phyloP scores from a whole-genome alignment of 2,329 filamentous ascomycete species.

The Rhexocercosporidium sp. region DNA sequence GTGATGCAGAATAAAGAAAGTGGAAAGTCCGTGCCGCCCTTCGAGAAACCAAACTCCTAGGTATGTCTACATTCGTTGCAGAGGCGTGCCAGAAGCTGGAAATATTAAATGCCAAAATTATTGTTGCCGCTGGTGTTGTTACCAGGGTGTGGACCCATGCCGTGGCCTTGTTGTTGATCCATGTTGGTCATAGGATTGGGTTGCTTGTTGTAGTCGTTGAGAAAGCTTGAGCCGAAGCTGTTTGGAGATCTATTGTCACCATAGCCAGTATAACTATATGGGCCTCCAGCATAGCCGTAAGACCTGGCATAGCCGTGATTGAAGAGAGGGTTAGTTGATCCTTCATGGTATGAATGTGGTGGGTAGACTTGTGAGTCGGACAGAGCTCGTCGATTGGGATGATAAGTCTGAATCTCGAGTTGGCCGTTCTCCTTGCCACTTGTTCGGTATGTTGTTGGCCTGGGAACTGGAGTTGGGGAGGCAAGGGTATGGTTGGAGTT shows the following conservation, averaged over 20 bases:
- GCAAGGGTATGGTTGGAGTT: constrained; percentile 18
- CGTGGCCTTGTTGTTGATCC: constrained; percentile 17
- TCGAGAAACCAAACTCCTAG: constrained; percentile 14
- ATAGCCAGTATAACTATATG: constrained; percentile 17
- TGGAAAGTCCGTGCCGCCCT: not conserved
- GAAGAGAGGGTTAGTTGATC: constrained; percentile 39
- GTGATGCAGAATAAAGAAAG: not conserved
- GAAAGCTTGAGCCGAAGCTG: constrained; percentile 7
- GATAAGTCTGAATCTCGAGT: constrained; percentile 22
- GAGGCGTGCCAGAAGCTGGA: not conserved
- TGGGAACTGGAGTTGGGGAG: constrained; percentile 38
- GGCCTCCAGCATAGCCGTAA: constrained; percentile 19
- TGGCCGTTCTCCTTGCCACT: constrained; percentile 37
- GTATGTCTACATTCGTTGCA: constrained; percentile 6
- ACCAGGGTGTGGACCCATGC: constrained; percentile 12
- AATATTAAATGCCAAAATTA: constrained; percentile 16
- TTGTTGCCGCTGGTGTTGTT: constrained; percentile 4
- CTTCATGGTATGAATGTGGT: constrained; percentile 37
- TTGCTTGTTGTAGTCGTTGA: constrained; percentile 29
- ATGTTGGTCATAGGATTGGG: constrained; percentile 18
- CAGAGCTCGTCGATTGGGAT: constrained; percentile 28
- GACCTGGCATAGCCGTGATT: constrained; percentile 31
- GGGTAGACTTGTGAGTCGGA: constrained; percentile 35
- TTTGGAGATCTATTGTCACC: constrained; percentile 22
- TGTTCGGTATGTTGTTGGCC: constrained; percentile 27